Evolutionary conservation across 345 rosid species (phyloP).

Genomic region (Eucalyptus curtisii): DNA sequence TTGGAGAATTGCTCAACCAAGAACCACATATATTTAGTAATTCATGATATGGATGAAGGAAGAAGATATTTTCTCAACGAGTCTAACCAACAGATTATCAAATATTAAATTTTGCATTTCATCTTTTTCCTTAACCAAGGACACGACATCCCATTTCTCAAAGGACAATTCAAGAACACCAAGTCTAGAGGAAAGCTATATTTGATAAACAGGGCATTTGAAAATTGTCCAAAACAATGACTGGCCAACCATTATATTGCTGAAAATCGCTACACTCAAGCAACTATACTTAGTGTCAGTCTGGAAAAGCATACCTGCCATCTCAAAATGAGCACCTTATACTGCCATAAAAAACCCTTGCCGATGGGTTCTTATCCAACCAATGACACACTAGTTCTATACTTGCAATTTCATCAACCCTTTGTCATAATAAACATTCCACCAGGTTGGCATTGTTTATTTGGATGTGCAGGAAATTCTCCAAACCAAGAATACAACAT

Average conservation of each 20-base stretch:
- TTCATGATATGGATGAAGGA: not conserved
- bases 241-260: too few relatives aligned
- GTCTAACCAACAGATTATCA: not conserved
- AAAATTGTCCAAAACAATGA: not conserved
- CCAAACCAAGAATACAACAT: too few relatives aligned
- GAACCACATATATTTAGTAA: not conserved
- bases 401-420: too few relatives aligned
- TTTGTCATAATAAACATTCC: too few relatives aligned
- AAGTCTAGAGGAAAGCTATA: not conserved
- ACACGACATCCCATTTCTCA: not conserved
- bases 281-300: not conserved
- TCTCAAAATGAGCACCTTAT: not conserved
- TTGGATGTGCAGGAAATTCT: too few relatives aligned
- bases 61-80: not conserved
- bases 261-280: not conserved
- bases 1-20: not conserved
- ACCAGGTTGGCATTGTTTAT: too few relatives aligned
- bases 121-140: not conserved
- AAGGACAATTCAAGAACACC: not conserved
- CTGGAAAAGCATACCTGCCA: accelerated
- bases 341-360: too few relatives aligned
- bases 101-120: too few relatives aligned
- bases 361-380: too few relatives aligned
- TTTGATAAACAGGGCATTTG: not conserved
- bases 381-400: too few relatives aligned